phyloP scores from a whole-genome alignment of 2,329 filamentous ascomycete genomes.

The Penicillium glabrum region DNA sequence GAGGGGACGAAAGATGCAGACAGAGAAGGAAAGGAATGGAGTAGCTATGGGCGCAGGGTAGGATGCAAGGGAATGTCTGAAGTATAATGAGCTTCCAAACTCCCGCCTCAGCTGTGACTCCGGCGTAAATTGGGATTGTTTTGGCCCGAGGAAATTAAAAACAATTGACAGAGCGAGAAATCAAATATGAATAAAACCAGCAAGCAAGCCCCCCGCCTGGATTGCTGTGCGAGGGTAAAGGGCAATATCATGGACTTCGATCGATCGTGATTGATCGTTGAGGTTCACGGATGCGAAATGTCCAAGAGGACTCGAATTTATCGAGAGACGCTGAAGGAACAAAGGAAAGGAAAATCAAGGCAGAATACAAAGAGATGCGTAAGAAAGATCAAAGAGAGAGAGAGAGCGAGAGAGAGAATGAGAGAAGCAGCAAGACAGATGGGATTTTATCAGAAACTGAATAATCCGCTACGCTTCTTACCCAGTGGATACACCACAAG shows the following conservation, averaged over 20 bases:
- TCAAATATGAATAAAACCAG: neutral
- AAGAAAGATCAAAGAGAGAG: neutral
- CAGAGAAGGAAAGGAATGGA: neutral
- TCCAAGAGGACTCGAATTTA: neutral
- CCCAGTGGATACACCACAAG: slow-evolving; percentile 49
- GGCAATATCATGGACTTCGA: neutral
- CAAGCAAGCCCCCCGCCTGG: slow-evolving; percentile 8
- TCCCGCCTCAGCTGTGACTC: neutral
- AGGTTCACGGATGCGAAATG: slow-evolving; percentile 3
- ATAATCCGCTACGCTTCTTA: slow-evolving; percentile 47
- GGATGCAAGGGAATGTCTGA: neutral
- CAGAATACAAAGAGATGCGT: neutral
- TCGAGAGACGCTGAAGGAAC: slow-evolving; percentile 2
- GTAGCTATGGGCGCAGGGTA: neutral
- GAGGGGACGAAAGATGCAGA: slow-evolving; percentile 5
- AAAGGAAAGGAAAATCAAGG: neutral
- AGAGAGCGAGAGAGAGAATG: neutral
- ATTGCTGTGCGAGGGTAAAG: slow-evolving; percentile 5
- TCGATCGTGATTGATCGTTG: neutral
- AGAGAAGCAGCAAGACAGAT: neutral
- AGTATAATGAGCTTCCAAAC: neutral
- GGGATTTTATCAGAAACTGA: slow-evolving; percentile 36
- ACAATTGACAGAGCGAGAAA: neutral
- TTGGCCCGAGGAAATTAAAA: neutral
- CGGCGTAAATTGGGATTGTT: neutral